A percentile compares a stretch with the other conserved stretches of the same genome.
Conservation (phyloP, 2,329 filamentous ascomycete genomes). For the Mycosphaerelloides madeirae region DNA sequence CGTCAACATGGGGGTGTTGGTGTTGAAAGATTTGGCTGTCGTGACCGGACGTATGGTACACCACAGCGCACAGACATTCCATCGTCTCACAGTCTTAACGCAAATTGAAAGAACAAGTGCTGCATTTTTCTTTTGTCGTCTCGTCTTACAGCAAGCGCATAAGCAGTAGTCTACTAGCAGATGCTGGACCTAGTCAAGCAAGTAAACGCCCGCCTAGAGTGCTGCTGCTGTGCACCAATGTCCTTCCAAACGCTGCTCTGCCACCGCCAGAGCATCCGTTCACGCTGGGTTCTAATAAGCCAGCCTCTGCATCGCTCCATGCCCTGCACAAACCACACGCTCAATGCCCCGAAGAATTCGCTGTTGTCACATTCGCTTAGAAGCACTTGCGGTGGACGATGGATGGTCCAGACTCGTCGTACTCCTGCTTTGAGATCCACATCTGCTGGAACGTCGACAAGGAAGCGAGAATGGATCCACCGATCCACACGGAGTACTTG, state of each 20-base stretch:
- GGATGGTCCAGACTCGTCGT: slow-evolving; percentile 98
- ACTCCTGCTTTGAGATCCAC: slow-evolving; percentile 99
- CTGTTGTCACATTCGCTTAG: slow-evolving; percentile 58
- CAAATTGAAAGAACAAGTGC: slow-evolving; percentile 13
- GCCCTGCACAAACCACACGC: slow-evolving; percentile 16
- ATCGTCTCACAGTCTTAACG: background rate
- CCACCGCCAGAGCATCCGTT: background rate
- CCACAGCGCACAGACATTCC: slow-evolving; percentile 1
- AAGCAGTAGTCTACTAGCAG: slow-evolving; percentile 23
- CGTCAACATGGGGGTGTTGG: too few relatives aligned
- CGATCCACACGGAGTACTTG: slow-evolving; percentile 99
- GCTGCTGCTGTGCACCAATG: slow-evolving; percentile 13
- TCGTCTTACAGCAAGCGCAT: slow-evolving; percentile 21
- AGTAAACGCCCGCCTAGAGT: slow-evolving; percentile 19
- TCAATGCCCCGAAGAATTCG: slow-evolving; percentile 16
- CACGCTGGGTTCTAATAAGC: slow-evolving; percentile 5
- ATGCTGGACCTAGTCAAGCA: slow-evolving; percentile 24
- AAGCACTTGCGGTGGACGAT: slow-evolving; percentile 99
- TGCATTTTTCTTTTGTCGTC: slow-evolving; percentile 23
- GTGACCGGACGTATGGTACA: too few relatives aligned
- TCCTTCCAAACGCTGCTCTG: slow-evolving; percentile 13
- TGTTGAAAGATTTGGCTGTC: too few relatives aligned
- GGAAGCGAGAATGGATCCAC: slow-evolving; percentile 99
- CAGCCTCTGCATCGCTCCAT: slow-evolving; percentile 9
- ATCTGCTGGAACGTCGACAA: slow-evolving; percentile 99